These are phyloP conservation scores for Pythium myriotylum DNA, from an alignment of 352 stramenopile genomes.

Conservation along the genomic window DNA sequence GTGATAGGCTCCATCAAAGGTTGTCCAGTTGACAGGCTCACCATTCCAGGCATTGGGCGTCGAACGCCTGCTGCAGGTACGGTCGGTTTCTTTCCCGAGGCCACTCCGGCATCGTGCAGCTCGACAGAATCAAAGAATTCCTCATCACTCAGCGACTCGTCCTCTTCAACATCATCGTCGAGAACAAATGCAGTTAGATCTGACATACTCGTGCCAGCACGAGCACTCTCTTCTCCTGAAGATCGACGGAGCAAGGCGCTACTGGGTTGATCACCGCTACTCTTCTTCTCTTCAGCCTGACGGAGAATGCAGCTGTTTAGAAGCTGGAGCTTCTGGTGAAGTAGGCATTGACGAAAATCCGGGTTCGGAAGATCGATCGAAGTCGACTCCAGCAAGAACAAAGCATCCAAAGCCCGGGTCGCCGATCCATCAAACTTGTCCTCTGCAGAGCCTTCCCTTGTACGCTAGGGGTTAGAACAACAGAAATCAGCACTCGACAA, in stretches of 20 bases:
- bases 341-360: conserved; percentile 72
- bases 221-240: not conserved
- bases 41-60: conserved; percentile 35
- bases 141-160: conserved; percentile 60
- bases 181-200: conserved; percentile 38
- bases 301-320: conserved; percentile 81
- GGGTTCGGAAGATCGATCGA: conserved; percentile 52
- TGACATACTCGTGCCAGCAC: conserved; percentile 20
- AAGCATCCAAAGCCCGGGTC: conserved; percentile 31
- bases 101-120: conserved; percentile 31
- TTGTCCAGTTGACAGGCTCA: conserved; percentile 49
- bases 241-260: conserved; percentile 1
- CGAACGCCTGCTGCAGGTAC: conserved; percentile 41
- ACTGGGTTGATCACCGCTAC: not conserved
- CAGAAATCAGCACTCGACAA: not conserved
- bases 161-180: conserved; percentile 35
- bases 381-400: conserved; percentile 59
- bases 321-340: conserved; percentile 83
- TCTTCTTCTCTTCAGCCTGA: conserved; percentile 17
- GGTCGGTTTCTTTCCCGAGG: conserved; percentile 8
- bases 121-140: conserved; percentile 86
- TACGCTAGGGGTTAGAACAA: conserved; percentile 4
- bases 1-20: conserved; percentile 68
- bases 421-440: conserved; percentile 20
- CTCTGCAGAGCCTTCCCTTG: conserved; percentile 1